Base-by-base conservation (phyloP, 2,329 filamentous ascomycete species). In the Teratosphaeria destructans region DNA sequence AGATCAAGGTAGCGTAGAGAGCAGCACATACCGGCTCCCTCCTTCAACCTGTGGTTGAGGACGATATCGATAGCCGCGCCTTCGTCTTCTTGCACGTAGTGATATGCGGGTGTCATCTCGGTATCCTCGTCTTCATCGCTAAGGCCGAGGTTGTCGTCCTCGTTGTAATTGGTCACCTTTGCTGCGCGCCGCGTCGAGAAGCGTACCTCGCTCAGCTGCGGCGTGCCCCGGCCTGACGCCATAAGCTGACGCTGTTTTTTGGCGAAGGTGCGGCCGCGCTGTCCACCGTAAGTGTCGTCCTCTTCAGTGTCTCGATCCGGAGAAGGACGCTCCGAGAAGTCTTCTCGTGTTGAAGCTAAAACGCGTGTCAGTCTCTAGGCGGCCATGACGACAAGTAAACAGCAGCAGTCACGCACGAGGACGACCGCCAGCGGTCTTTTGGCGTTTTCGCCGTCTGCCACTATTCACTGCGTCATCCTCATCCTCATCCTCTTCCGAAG, bases 51-150 rank as follows among this genome's bases (percentile, higher is more conserved):
- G 73, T 97, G 92, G 64, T 95, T 89, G 58, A 99, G 83, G 57
- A 99, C 88, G 64, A 89, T 85, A 72, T 99, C 94, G 65, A 99
- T 91, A 66, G 90, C 91, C 19, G 91, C 86, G 84, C 95, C 89
- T 64, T 93, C 87, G 43, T 84, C 82, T 59, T 85, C 83, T 55
- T 81, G 81, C 47, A 80, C 76, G 82, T 87, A 92, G 71, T 94
- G 85, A 71, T 93, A 85, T 63, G 82, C 85, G 4, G 88, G 85
- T 1, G 85, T 86, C 66, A 81, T 74, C 29, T 78, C 79, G 55
- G 88, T 85, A 5, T 82, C 81, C 52, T 87, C 86, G 19, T 49
- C 43, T 6, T 78, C 72, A 76, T 84, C 82, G 52, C 77, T 77
- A 59, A 82, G 78, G 60, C 83, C 80, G 57, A 80, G 77, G 60